Base-by-base conservation (phyloP, 2,329 filamentous ascomycete species). In the Hymenotorrendiella dingleyae region DNA sequence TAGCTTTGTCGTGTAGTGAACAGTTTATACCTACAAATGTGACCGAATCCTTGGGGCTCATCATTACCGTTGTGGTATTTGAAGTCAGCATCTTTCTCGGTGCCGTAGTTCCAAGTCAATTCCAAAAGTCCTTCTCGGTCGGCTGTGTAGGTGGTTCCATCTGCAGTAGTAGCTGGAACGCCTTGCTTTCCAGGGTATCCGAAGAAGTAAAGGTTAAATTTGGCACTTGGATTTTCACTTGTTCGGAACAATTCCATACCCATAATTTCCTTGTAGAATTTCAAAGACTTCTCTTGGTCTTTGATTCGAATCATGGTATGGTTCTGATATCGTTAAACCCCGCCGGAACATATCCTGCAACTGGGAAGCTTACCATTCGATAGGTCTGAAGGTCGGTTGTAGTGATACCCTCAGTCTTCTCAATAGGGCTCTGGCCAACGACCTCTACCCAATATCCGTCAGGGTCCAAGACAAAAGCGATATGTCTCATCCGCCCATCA, bases 221-320 rank as follows among this genome's bases (percentile, higher is more conserved):
- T 78, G 14, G 78, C 81, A 22, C 77, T 76, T 17, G 76, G 66
- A 54, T 78, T 82, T 67, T 94, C 86, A 9, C 65, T 67, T 3
- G 80, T 90, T 47, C 86, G 80, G 58, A 91, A 69, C 26, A 94
- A 73, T 19, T 74, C 77, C 93, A 97, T 96, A 46, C 93, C 93
- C 66, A 97, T 73, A 21, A 86, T 74, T 6, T 96, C 87, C 64
- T 91, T 76, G 67, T 91, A 91, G 63, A 86, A 91, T 58, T 81
- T 79, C 58, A 90, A 70, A 11, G 82, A 86, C 64, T 78, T 80
- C 60, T 86, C 74, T 19, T 74, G 71, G 54, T 86, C 80, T 69
- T 96, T 97, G 67, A 97, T 84, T 22, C 93, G 86, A 55, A 98
- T 78, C 93, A 97, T 97, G 43, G 86, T 89, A 68, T 93, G 86